Percentiles rank a stretch among this genome's conserved stretches.
These are phyloP conservation scores for Aeschynomene evenia DNA, from an alignment of 306 rosid genomes.

Conservation along the genomic window DNA sequence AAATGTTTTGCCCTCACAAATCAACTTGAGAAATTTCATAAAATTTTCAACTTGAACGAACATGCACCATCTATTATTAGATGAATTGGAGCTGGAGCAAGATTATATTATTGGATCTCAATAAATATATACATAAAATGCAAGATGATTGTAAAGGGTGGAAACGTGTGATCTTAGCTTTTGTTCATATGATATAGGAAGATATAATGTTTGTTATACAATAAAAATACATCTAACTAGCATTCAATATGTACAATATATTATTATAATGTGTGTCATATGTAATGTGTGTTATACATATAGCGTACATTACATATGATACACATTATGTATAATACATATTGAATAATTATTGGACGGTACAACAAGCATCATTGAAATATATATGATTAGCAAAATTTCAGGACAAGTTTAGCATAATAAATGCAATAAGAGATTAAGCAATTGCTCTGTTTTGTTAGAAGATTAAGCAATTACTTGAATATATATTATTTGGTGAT, in stretches of 20 bases:
- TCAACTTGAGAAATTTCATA: background rate
- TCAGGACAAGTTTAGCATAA: background rate
- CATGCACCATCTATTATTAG: background rate
- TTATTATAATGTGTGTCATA: no score
- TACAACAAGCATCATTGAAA: no score
- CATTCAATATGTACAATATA: no score
- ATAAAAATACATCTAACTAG: no score
- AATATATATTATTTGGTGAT: background rate
- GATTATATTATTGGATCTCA: background rate
- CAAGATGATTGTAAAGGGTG: background rate
- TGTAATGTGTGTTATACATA: no score
- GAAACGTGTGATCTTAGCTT: background rate
- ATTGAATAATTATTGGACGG: no score
- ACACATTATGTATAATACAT: no score
- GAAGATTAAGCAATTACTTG: background rate
- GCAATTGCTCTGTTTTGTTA: no score
- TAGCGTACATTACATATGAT: no score
- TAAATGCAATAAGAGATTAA: background rate
- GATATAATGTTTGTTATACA: no score
- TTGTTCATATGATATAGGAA: background rate
- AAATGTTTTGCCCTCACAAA: background rate
- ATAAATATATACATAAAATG: background rate
- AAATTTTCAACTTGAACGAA: background rate
- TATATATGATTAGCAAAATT: background rate
- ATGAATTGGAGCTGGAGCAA: background rate